Conservation (phyloP, 768 basidiomycete genomes). For the Xerocomellus amylosporus region DNA sequence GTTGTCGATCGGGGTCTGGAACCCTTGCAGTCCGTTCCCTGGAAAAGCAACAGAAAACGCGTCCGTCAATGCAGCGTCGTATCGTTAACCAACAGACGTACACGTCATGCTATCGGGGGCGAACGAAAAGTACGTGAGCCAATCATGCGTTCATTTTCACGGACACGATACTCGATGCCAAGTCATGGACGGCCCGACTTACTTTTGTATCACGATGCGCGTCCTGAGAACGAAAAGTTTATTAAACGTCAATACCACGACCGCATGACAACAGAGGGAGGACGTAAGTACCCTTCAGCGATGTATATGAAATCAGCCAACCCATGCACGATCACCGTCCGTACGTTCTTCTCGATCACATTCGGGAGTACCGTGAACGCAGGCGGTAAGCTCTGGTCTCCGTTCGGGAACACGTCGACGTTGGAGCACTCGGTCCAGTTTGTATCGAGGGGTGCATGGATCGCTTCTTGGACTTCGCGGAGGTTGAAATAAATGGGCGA, state of each 20-base stretch:
- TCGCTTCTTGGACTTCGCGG: constrained; percentile 57
- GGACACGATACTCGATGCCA: background rate
- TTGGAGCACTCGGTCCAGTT: constrained; percentile 64
- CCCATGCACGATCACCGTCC: constrained; percentile 69
- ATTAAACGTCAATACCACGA: constrained; percentile 8
- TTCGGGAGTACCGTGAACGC: constrained; percentile 64
- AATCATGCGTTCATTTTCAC: background rate
- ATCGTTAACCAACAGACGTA: constrained; percentile 18
- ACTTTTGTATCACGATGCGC: constrained; percentile 66
- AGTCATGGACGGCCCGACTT: constrained; percentile 14
- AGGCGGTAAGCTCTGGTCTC: constrained; percentile 60
- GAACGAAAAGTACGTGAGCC: background rate
- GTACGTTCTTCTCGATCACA: constrained; percentile 71
- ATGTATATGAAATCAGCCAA: constrained; percentile 72
- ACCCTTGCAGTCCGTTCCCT: constrained; percentile 67
- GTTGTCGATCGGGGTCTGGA: constrained; percentile 62
- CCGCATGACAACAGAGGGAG: background rate
- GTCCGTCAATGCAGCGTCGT: background rate
- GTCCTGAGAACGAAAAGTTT: constrained; percentile 35
- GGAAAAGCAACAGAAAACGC: background rate
- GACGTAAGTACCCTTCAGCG: constrained; percentile 59
- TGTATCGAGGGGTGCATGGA: constrained; percentile 64
- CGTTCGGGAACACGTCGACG: constrained; percentile 56
- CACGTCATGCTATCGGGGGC: constrained; percentile 38
- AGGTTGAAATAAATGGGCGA: constrained; percentile 70